Base-by-base conservation (phyloP, 768 basidiomycete species). In the Collybiopsis luxurians region DNA sequence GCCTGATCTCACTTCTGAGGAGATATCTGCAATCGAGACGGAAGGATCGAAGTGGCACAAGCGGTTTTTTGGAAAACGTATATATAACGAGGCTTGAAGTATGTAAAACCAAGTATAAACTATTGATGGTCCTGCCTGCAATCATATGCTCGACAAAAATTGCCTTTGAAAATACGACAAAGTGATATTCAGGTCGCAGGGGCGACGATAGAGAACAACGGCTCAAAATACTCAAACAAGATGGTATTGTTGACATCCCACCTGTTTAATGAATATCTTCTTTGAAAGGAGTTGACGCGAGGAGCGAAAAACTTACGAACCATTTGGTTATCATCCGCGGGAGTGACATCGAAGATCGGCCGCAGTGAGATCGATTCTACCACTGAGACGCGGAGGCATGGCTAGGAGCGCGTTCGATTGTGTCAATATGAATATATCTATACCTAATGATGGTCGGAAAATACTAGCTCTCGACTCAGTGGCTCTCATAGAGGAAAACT, bases 1-100 rank as follows among this genome's bases (percentile, higher is more conserved):
- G 30, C 68, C 70, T 1, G 60, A 68, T 10, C 65, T 71, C 39
- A 69, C 61, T 1, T 10, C 26, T 11, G 65, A 61, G 28, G 71
- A 71, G 48, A 44, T 70, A 2, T 49, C 52, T 0, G 60, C 65
- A 11, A 59, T 71, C 21, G 70, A 71, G 2, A 55, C 45, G 17
- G 59, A 64, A n/a, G 70, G 71, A 26, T 56, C 55, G n/a, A 48
- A 63, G 50, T 23, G 53, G 6, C 63, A 67, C 49, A 60, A 56
- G 59, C 56, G 70, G 60, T 61, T 46, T 53, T 70, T 64, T 19
- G 71, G 73, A 39, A 40, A 31, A 1, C 49, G 30, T 34, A 34
- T 51, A 27, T 51, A 34, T 34, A n/a, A n/a, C n/a, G n/a, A n/a
- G n/a, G n/a, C n/a, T n/a, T n/a, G n/a, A n/a, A n/a, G n/a, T n/a